Percentiles rank a stretch among this genome's conserved stretches.
Evolutionary conservation across 768 basidiomycete genomes (phyloP).

Genomic region (Russula sp.): DNA sequence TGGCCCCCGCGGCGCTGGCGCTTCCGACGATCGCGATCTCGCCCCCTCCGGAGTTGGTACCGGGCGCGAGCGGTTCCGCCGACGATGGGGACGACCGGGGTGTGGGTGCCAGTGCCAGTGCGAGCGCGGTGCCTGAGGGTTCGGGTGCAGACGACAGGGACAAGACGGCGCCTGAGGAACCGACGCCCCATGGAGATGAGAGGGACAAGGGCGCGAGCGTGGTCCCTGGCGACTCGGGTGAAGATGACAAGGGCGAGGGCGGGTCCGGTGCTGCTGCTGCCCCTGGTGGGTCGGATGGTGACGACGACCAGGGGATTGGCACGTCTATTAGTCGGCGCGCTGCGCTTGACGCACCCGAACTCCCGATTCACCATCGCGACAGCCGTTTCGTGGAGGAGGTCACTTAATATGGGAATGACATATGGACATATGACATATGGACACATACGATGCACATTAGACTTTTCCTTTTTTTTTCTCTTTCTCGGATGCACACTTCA

Average conservation of each 20-base stretch:
- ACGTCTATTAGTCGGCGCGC: neutral
- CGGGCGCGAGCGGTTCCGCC: too few species aligned
- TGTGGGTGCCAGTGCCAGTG: too few species aligned
- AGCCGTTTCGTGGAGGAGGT: constrained; percentile 24
- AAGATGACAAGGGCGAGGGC: neutral
- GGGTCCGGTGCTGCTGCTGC: neutral
- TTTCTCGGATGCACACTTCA: neutral
- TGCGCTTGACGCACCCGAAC: neutral
- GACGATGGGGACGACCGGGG: too few species aligned
- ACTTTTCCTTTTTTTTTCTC: too few species aligned
- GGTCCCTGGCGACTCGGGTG: neutral
- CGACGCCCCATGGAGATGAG: too few species aligned
- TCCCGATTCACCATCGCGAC: constrained; percentile 3
- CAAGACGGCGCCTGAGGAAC: too few species aligned
- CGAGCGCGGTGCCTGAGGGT: neutral
- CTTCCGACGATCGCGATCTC: too few species aligned
- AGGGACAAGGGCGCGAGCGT: neutral
- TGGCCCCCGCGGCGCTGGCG: neutral
- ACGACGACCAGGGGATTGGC: neutral
- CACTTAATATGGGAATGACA: neutral
- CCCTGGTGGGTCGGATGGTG: neutral
- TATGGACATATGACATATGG: too few species aligned
- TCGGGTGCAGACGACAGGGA: neutral
- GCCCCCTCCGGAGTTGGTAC: too few species aligned
- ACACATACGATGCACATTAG: too few species aligned